Evolutionary conservation across 495 filamentous ascomycete genomes (phyloP), one percentile per base, ranked within the genome.

Genomic region (Entonaema liquescens): DNA sequence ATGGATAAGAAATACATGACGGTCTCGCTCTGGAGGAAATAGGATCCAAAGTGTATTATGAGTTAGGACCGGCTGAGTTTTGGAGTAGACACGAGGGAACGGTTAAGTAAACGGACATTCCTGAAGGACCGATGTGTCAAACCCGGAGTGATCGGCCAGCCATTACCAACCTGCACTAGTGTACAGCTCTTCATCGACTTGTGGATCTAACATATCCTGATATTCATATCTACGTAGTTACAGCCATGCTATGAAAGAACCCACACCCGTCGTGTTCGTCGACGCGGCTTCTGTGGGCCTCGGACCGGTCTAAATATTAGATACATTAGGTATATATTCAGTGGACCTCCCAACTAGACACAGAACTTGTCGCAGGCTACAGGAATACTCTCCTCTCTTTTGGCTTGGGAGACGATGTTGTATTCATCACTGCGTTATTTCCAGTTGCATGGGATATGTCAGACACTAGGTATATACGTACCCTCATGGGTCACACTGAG

Each of bases 1-100:
- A 58, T 15, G 42, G 47, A 58, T 33, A 59, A 35, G 36, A 28
- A 61, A 72, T 59, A 25, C 68, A 71, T 71, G 36, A 17, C 26
- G 35, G 33, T 44, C 6, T 40, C 21, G 26, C 40, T 66, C 33
- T 59, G 29, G 60, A 55, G 42, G 40, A 35, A 35, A 23, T 56
- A 35, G 29, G 17, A 19, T 56, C 29, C 28, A 36, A 19, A 19
- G 25, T 42, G 21, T 42, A 52, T 52, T 11, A 23, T 53, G 25
- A 23, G 19, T 53, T 53, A 21, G 2, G 3, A 21, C 44, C 44
- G 12, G 44, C 4, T 25, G 21, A 19, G 3, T 53, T 53, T 53
- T 53, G 49, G n/a, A 42, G 19, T 55, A 40, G 19, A 70, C 49
- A 56, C 17, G 38, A 70, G 56, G 44, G 49, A 66, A 38, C 15